Percentiles rank a stretch among this genome's conserved stretches.
Conservation (phyloP, 225 moss, liverwort and hornwort genomes). For the Bryoerythrophyllum caledonicum region DNA sequence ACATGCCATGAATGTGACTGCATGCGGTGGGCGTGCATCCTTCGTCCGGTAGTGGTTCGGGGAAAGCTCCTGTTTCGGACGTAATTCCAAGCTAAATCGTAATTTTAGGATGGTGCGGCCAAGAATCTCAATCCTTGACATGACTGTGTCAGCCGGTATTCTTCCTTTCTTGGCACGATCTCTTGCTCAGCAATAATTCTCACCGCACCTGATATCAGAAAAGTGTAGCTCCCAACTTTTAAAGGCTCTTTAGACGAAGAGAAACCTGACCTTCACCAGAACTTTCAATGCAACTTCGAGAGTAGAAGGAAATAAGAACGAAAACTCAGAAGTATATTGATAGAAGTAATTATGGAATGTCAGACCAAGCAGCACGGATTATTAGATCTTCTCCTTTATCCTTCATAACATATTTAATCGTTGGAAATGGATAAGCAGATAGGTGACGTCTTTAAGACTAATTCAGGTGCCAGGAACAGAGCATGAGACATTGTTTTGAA, state of each 20-base stretch:
- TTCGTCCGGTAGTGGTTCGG: not conserved
- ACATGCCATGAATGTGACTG: not conserved
- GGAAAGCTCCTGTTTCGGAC: too few relatives aligned
- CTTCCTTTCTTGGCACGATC: conserved; percentile 21
- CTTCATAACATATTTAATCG: not conserved
- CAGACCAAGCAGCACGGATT: not conserved
- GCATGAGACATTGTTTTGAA: not conserved
- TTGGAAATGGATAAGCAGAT: not conserved
- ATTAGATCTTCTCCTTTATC: not conserved
- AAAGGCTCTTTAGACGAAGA: not conserved
- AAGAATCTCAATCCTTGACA: conserved; percentile 20
- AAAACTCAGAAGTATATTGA: not conserved
- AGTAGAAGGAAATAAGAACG: too few relatives aligned
- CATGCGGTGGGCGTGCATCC: not conserved
- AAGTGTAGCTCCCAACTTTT: not conserved
- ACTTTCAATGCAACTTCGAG: not conserved
- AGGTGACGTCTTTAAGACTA: not conserved
- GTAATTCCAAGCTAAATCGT: not conserved
- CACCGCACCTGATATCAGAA: not conserved
- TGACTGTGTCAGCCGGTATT: not conserved
- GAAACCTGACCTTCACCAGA: not conserved
- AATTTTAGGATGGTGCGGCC: not conserved
- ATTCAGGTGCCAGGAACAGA: not conserved
- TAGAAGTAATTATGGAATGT: not conserved
- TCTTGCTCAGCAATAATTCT: not conserved